Base-by-base conservation (phyloP, 1,284 basidiomycete genomes). In the Cutaneotrichosporon cyanovorans region DNA sequence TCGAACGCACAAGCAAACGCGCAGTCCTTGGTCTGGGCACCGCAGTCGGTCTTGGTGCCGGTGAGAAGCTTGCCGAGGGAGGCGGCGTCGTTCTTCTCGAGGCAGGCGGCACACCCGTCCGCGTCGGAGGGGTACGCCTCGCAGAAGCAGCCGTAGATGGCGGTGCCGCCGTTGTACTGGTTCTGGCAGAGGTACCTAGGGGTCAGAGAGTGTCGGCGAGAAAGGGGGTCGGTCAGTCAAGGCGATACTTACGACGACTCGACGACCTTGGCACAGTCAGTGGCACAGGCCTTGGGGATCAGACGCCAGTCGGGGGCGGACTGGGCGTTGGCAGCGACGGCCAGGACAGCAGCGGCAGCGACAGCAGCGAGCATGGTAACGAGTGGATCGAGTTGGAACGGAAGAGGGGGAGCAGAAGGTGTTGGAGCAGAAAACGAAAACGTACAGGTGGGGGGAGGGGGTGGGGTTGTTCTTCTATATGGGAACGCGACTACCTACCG, bases 141-240 rank as follows among this genome's bases (percentile, higher is more conserved):
- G 51, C 69, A 71, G 66, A 66, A 70, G 54, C 69, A 71, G 32
- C 60, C 61, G 59, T 66, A 68, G 48, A 62, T 51, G 42, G 62
- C 53, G 44, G 56, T 61, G 37, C 44, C 46, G 28, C 37, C 35
- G 21, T 37, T 16, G 57, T 56, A 60, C 51, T 63, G 48, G 25
- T 51, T 44, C 59, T 63, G 37, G 19, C 47, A 51, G 45, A 50
- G 51, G 46, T 14, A 52, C 10, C 50, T 52, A n/a, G 36, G 12
- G 0, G 45, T 44, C 34, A 42, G 43, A 5, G 8, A 28, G 9
- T 12, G n/a, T n/a, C n/a, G n/a, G n/a, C n/a, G n/a, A n/a, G n/a
- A n/a, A n/a, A n/a, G n/a, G n/a, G n/a, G n/a, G n/a, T n/a, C n/a
- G n/a, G n/a, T n/a, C n/a, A n/a, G n/a, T n/a, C n/a, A n/a, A n/a